Evolutionary conservation across 352 stramenopile genomes (phyloP), one percentile per base, ranked within the genome.

Genomic region (Globisporangium perplexum): DNA sequence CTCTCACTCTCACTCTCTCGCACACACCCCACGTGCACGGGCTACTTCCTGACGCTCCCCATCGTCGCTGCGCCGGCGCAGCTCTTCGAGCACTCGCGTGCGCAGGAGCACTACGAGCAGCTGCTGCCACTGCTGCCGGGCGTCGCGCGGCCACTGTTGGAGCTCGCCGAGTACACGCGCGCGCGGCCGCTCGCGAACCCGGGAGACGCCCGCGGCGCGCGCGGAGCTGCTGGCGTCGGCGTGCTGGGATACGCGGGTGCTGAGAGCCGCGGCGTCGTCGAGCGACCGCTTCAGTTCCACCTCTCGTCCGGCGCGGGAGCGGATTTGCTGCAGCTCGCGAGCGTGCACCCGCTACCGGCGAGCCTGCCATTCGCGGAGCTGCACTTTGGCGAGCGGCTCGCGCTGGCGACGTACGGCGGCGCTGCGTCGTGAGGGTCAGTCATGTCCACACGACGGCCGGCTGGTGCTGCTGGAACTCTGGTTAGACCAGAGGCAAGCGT

Each of bases 91-190:
- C 74, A 90, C 52, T 68, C 68, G 36, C 74, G 77, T 1, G 68
- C 76, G 3, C 72, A 80, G 12, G 76, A 90, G 33, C 78, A 90
- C 59, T 76, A 86, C 23, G 71, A 92, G 60, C 81, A 92, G 64
- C 64, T 92, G 11, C 59, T 90, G 35, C 81, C 81, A 20, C 51
- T 92, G 28, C 54, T 92, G 7, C 81, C 81, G 8, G 81, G 81
- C 2, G 61, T 86, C 36, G 78, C 77, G 12, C 73, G 70, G 38
- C 81, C 81, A 20, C 55, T 92, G 44, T 46, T 88, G 30, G 55
- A 88, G 17, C 59, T 92, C 18, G 65, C 65, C 10, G 76, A 87
- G 65, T 75, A 79, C 47, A 57, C 81, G 20, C 74, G 74, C 24
- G 69, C 63, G 1, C 50, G 69, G 12, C 74, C 65, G n/a, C 49